phyloP scores from a whole-genome alignment of 1,139 yeast species.

The Yamadazyma blattariae region DNA sequence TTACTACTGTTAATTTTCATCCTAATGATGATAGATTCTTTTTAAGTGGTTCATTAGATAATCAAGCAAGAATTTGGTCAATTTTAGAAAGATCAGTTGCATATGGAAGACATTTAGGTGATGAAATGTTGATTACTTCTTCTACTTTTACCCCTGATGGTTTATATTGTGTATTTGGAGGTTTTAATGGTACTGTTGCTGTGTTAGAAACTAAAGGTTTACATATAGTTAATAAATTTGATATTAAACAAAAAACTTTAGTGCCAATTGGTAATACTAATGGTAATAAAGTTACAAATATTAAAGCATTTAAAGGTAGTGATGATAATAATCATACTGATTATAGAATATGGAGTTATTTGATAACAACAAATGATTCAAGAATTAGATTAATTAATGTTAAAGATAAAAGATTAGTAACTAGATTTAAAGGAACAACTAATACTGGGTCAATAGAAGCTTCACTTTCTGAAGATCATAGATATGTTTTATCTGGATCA shows the following conservation, averaged over 20 bases:
- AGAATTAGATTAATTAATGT: slow-evolving; percentile 65
- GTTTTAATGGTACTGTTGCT: slow-evolving; percentile 71
- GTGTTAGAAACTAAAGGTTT: slow-evolving; percentile 68
- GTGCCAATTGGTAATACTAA: slow-evolving; percentile 26
- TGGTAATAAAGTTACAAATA: slow-evolving; percentile 43
- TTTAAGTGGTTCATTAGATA: slow-evolving; percentile 79
- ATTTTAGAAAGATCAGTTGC: slow-evolving; percentile 57
- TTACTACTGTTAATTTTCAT: slow-evolving; percentile 78
- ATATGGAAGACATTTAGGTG: slow-evolving; percentile 36
- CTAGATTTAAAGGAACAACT: slow-evolving; percentile 70
- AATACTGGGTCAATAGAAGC: slow-evolving; percentile 74
- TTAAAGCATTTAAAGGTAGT: slow-evolving; percentile 27
- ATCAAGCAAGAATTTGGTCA: slow-evolving; percentile 78
- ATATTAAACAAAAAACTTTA: slow-evolving; percentile 34
- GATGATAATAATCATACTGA: slow-evolving; percentile 10
- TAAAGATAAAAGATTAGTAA: slow-evolving; percentile 54
- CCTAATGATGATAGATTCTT: slow-evolving; percentile 88
- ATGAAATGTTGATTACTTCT: slow-evolving; percentile 68
- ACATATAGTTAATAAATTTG: slow-evolving; percentile 52
- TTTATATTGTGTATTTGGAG: slow-evolving; percentile 65
- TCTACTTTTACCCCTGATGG: slow-evolving; percentile 73
- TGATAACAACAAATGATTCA: slow-evolving; percentile 80
- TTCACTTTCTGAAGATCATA: slow-evolving; percentile 52
- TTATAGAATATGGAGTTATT: slow-evolving; percentile 31
- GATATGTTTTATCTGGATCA: slow-evolving; percentile 55